These are phyloP conservation scores for Coniochaeta prunicola DNA, from an alignment of 2,329 filamentous ascomycete genomes.

Conservation along the genomic window DNA sequence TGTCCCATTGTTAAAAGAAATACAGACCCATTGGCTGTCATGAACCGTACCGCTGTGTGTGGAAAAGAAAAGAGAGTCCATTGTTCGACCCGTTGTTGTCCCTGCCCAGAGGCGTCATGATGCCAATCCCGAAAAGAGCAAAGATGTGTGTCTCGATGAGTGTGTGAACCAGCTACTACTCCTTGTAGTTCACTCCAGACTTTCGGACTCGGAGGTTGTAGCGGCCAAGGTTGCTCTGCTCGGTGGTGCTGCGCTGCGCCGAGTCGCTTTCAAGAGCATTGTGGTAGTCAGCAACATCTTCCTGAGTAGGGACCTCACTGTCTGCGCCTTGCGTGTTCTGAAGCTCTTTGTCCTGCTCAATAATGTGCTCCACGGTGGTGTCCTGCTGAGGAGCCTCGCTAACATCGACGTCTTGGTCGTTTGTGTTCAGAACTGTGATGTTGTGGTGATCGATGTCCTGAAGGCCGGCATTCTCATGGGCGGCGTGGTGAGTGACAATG, in stretches of 20 bases:
- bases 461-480: neutral
- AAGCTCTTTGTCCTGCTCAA: no score
- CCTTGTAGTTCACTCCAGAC: neutral
- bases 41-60: neutral
- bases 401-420: neutral
- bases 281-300: no score
- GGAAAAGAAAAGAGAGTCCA: neutral
- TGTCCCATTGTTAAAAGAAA: neutral
- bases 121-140: neutral
- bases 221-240: neutral
- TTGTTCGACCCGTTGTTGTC: neutral
- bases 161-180: neutral
- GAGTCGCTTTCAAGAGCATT: neutral
- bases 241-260: neutral
- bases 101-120: no score
- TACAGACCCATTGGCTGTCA: slow-evolving; percentile 6
- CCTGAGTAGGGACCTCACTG: no score
- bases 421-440: neutral
- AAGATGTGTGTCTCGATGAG: neutral
- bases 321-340: no score
- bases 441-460: neutral
- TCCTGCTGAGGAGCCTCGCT: neutral
- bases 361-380: no score
- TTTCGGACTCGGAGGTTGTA: neutral
- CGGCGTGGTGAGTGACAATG: neutral